phyloP scores from a whole-genome alignment of 495 filamentous ascomycete species.

The Lasiosphaeriaceae sp. region DNA sequence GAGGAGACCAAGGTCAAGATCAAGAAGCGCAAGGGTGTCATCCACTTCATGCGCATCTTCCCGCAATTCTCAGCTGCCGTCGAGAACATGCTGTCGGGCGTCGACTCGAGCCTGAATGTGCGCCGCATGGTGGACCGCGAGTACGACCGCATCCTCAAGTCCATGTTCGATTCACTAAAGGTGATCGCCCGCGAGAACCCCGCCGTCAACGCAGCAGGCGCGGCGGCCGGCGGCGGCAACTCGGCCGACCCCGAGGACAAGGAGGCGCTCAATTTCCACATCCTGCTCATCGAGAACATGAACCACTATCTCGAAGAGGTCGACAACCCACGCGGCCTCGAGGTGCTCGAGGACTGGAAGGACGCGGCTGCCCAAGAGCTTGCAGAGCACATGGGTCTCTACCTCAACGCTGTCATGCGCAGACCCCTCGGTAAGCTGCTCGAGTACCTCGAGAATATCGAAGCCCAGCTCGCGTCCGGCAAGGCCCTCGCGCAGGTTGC shows the following conservation, averaged over 20 bases:
- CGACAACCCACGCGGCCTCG: slow-evolving; percentile 61
- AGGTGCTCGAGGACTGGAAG: slow-evolving; percentile 76
- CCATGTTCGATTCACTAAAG: slow-evolving; percentile 95
- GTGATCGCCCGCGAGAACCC: slow-evolving; percentile 94
- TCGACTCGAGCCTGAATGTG: slow-evolving; percentile 58
- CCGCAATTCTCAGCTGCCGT: slow-evolving; percentile 75
- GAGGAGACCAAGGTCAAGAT: slow-evolving; percentile 99
- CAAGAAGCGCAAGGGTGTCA: slow-evolving; percentile 96
- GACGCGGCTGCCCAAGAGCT: slow-evolving; percentile 72
- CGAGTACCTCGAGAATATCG: slow-evolving; percentile 82
- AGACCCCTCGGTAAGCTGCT: slow-evolving; percentile 85
- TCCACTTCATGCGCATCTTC: slow-evolving; percentile 89
- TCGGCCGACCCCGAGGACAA: slow-evolving; percentile 81
- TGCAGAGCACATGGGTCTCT: slow-evolving; percentile 81
- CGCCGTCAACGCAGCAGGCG: slow-evolving; percentile 41
- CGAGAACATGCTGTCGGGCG: slow-evolving; percentile 69
- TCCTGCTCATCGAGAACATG: slow-evolving; percentile 97
- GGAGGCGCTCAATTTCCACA: slow-evolving; percentile 92
- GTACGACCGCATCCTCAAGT: slow-evolving; percentile 83
- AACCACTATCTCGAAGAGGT: slow-evolving; percentile 94
- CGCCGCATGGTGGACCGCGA: slow-evolving; percentile 78
- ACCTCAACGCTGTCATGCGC: slow-evolving; percentile 81
- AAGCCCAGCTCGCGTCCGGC: slow-evolving; percentile 57
- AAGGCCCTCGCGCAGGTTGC: slow-evolving; percentile 52
- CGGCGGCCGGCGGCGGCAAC: slow-evolving; percentile 7